Base-by-base conservation (phyloP, 352 stramenopile genomes). In the Phytopythium cucurbitacearum region DNA sequence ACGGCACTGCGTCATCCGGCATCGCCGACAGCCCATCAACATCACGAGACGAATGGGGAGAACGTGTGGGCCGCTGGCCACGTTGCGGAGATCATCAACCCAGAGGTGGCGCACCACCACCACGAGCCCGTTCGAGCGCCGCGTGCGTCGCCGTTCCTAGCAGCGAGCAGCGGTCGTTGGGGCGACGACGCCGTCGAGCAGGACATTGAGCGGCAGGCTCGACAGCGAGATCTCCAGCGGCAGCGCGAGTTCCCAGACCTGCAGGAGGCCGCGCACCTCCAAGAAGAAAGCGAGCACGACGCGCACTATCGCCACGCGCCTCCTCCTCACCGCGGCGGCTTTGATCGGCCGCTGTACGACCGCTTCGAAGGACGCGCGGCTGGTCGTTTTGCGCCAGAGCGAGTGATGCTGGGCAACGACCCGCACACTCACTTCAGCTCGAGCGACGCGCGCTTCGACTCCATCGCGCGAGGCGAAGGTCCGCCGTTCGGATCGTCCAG, bases 161-260 rank as follows among this genome's bases (percentile, higher is more conserved):
- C 13, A 15, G 2, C 7, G 5, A 69, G 16, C 45, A 73, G 67
- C 4, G 77, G 79, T 1, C 75, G 77, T 3, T 92, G 81, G 81
- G 79, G 79, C 9, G 81, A 89, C 47, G 81, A 92, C n/a, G 77
- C 73, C 0, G 73, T 90, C 5, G 79, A 90, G 47, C 60, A 85
- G 15, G 79, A 91, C 52, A 76, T 87, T 40, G 53, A 51, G 4
- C 64, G 62, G 4, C 67, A 61, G 8, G 65, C 73, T 28, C 52
- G 67, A 21, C 41, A 61, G 28, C 60, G 62, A 12, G 51, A 67
- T 15, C 47, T 45, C 38, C 60, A 72, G 38, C 59, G 61, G 9
- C 52, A 76, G 5, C 57, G 49, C 5, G 65, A 88, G 8, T 84
- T 85, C 42, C 69, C 70, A 1, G 59, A 74, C 44, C 64, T 84